These are phyloP conservation scores for Eucalyptus cloeziana DNA, from an alignment of 345 rosid genomes.

Conservation along the genomic window DNA sequence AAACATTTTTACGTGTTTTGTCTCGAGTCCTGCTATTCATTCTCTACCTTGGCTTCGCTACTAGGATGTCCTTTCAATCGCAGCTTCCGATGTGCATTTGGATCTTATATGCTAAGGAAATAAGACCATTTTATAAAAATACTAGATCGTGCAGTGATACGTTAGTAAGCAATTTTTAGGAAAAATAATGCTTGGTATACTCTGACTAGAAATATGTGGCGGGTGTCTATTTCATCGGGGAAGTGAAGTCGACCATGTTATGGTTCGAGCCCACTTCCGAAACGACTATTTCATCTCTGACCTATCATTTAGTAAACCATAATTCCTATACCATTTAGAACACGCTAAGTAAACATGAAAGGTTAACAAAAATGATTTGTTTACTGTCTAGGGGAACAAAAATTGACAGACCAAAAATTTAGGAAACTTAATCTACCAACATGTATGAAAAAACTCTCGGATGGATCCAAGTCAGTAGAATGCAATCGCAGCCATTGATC, in stretches of 20 bases:
- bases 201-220: not conserved
- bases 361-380: not conserved
- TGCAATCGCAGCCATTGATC: not conserved
- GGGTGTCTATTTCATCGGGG: not conserved
- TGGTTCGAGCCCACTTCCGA: not conserved
- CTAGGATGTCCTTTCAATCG: not conserved
- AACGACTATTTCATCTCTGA: not conserved
- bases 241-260: not conserved
- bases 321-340: not conserved
- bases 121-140: not conserved
- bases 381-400: not conserved
- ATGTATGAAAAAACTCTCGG: not conserved
- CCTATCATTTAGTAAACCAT: not conserved
- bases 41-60: not conserved
- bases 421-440: not conserved
- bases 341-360: not conserved
- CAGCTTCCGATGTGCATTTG: not conserved
- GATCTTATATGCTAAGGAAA: not conserved
- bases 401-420: not conserved
- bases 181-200: not conserved
- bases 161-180: not conserved
- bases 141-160: not conserved
- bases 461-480: not conserved
- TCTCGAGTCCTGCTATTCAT: not conserved
- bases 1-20: not conserved